Evolutionary conservation across 495 filamentous ascomycete genomes (phyloP).

Genomic region (Aspergillus kassunensis): DNA sequence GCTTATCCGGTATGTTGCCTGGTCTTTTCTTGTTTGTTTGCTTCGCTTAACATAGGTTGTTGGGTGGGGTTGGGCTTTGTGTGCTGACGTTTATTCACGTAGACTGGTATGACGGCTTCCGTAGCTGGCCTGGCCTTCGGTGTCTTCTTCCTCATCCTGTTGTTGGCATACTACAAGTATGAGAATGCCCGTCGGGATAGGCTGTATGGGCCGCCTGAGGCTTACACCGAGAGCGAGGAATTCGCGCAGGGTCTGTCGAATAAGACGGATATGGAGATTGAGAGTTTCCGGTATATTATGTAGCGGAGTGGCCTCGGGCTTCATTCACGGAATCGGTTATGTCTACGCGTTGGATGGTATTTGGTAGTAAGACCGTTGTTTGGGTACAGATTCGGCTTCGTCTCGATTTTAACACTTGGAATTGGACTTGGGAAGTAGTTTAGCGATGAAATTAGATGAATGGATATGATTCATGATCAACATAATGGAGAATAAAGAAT

Average conservation of each 20-base stretch:
- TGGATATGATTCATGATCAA: too few species aligned
- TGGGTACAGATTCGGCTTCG: too few species aligned
- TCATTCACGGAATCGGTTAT: too few species aligned
- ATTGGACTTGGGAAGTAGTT: too few species aligned
- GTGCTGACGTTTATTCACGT: background rate
- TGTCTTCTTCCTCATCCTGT: slow-evolving; percentile 23
- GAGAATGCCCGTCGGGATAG: slow-evolving; percentile 29
- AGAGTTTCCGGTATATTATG: slow-evolving; percentile 32
- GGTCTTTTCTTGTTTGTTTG: background rate
- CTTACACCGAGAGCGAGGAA: slow-evolving; percentile 23
- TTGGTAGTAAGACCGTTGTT: too few species aligned
- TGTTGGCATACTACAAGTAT: slow-evolving; percentile 26
- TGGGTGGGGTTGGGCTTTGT: background rate
- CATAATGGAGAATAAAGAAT: too few species aligned
- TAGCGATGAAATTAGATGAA: too few species aligned
- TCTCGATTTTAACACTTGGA: too few species aligned
- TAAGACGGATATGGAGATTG: slow-evolving; percentile 34
- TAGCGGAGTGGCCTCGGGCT: too few species aligned
- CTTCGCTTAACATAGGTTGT: background rate
- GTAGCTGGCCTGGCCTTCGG: slow-evolving; percentile 29
- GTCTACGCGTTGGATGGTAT: too few species aligned
- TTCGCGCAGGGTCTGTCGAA: slow-evolving; percentile 30
- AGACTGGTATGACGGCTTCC: slow-evolving; percentile 34
- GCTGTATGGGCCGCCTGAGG: slow-evolving; percentile 21
- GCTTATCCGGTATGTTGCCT: slow-evolving; percentile 24